Conservation (phyloP, 192 early-diverging fungal species). For the Mycoemilia scoparia region DNA sequence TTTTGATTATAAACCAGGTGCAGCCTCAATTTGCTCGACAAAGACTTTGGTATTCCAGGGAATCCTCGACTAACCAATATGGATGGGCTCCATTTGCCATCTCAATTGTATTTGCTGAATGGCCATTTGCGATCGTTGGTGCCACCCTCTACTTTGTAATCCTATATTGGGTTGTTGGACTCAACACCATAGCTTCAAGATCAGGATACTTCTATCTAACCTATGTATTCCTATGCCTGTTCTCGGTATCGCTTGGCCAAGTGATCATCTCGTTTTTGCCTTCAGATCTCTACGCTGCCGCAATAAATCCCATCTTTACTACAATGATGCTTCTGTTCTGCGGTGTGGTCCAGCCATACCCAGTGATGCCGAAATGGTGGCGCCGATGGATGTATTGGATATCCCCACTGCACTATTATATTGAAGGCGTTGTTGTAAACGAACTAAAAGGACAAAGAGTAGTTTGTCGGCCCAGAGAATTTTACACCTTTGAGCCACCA, state of each 20-base stretch:
- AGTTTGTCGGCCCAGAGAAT: constrained; percentile 22
- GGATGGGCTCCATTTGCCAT: constrained; percentile 35
- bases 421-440: constrained; percentile 33
- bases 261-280: constrained; percentile 39
- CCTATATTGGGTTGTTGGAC: constrained; percentile 48
- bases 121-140: constrained; percentile 38
- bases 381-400: constrained; percentile 38
- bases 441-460: constrained; percentile 28
- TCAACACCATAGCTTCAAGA: constrained; percentile 15
- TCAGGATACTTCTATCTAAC: constrained; percentile 37
- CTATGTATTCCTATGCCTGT: constrained; percentile 31
- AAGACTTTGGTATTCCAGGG: constrained; percentile 37
- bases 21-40: constrained; percentile 40
- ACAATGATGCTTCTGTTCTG: constrained; percentile 40
- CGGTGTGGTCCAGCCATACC: constrained; percentile 36
- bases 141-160: constrained; percentile 35
- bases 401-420: constrained; percentile 38
- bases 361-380: constrained; percentile 37
- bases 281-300: constrained; percentile 21
- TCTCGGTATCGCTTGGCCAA: constrained; percentile 43
- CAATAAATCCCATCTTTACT: constrained; percentile 40
- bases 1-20: constrained; percentile 39
- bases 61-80: constrained; percentile 39
- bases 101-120: constrained; percentile 34
- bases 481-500: constrained; percentile 27